These are phyloP conservation scores for Sugiyamaella lignohabitans DNA, from an alignment of 805 yeast genomes.

Conservation along the genomic window DNA sequence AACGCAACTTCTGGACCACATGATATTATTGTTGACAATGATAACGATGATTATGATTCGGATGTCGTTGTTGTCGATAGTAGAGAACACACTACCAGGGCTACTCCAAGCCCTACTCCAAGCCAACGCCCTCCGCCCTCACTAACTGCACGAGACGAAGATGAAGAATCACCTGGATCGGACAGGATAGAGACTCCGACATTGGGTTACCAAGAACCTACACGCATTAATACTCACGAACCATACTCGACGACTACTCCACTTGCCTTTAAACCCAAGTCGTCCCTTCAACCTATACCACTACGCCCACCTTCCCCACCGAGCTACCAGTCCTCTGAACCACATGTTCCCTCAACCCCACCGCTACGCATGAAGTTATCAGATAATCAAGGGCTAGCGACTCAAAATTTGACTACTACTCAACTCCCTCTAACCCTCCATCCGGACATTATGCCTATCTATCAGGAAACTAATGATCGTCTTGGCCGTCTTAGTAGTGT, in stretches of 20 bases:
- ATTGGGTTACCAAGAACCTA: too few species aligned
- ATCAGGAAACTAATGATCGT: conserved; percentile 21
- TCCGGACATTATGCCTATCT: conserved; percentile 24
- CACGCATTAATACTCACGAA: too few species aligned
- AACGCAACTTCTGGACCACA: background rate
- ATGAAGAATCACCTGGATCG: too few species aligned
- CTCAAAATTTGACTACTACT: background rate
- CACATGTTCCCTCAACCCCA: background rate
- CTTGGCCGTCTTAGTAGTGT: conserved; percentile 19
- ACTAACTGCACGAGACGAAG: background rate
- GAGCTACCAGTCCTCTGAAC: background rate
- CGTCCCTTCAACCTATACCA: too few species aligned
- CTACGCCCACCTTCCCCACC: too few species aligned
- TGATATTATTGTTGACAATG: background rate
- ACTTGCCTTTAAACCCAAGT: too few species aligned
- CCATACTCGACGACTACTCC: too few species aligned
- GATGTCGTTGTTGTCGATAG: too few species aligned
- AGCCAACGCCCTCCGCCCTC: too few species aligned
- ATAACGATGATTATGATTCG: conserved; percentile 2
- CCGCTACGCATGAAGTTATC: conserved; percentile 1
- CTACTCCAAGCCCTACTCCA: too few species aligned
- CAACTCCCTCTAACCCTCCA: conserved; percentile 12
- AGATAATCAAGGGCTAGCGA: background rate
- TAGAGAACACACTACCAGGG: too few species aligned
- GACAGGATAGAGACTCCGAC: too few species aligned